phyloP scores from a whole-genome alignment of 208 protist genomes.

The Crithidia thermophila region DNA sequence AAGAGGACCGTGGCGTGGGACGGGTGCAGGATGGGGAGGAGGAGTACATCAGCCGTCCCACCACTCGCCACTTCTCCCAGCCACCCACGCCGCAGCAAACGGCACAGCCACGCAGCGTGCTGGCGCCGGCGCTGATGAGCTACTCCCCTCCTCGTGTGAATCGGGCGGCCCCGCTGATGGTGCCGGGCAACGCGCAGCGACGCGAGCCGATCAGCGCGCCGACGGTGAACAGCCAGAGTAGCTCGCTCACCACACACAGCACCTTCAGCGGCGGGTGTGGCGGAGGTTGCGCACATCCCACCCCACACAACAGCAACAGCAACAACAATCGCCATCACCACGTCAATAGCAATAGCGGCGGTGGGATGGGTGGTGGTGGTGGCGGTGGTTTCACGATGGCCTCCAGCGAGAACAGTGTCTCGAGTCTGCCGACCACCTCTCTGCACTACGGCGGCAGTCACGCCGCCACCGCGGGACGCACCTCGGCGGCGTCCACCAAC shows the following conservation, averaged over 20 bases:
- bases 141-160: neutral
- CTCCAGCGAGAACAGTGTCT: neutral
- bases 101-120: neutral
- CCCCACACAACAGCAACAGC: too few species aligned
- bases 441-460: neutral
- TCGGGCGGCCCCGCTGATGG: constrained; percentile 1
- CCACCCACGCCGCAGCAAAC: neutral
- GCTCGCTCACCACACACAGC: constrained; percentile 7
- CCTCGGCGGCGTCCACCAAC: neutral
- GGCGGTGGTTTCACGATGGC: too few species aligned
- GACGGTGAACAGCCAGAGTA: constrained; percentile 11
- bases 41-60: neutral
- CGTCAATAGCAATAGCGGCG: too few species aligned
- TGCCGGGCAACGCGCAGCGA: neutral
- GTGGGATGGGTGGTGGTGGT: too few species aligned
- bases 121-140: neutral
- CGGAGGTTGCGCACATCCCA: too few species aligned
- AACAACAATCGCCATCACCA: too few species aligned
- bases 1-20: constrained; percentile 4
- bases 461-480: neutral
- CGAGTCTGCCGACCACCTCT: neutral
- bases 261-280: neutral
- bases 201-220: neutral
- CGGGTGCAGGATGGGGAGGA: constrained; percentile 3
- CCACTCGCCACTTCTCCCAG: neutral